These are phyloP conservation scores for Monosporascus ibericus DNA, from an alignment of 2,329 filamentous ascomycete genomes.

Conservation along the genomic window DNA sequence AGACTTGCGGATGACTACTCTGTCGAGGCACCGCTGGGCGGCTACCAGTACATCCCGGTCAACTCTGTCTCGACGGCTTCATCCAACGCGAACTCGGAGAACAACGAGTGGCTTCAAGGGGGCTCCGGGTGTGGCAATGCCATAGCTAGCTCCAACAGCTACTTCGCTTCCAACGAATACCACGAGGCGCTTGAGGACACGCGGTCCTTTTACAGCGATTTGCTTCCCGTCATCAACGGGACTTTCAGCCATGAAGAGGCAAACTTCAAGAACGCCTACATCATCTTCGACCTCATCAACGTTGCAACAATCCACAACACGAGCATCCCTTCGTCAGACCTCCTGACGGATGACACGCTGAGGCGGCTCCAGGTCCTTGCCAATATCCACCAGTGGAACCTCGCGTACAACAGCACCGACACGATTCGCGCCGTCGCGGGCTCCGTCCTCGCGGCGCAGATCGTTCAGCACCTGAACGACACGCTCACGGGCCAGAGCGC, in stretches of 20 bases:
- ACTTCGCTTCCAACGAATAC: conserved; percentile 45
- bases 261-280: conserved; percentile 55
- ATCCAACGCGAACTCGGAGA: conserved; percentile 49
- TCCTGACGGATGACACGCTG: conserved; percentile 55
- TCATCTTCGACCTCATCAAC: conserved; percentile 57
- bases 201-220: conserved; percentile 50
- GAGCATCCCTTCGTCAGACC: conserved; percentile 49
- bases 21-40: conserved; percentile 63
- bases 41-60: conserved; percentile 81
- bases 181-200: conserved; percentile 39
- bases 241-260: conserved; percentile 41
- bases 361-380: conserved; percentile 66
- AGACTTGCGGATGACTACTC: conserved; percentile 64
- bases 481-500: conserved; percentile 36
- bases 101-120: conserved; percentile 53
- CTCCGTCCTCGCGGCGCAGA: conserved; percentile 49
- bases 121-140: conserved; percentile 50
- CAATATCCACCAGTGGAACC: conserved; percentile 72
- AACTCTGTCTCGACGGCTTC: conserved; percentile 50
- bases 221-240: conserved; percentile 49
- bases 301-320: conserved; percentile 55
- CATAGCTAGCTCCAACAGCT: conserved; percentile 48
- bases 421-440: conserved; percentile 53
- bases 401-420: conserved; percentile 76
- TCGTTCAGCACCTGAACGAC: conserved; percentile 46